phyloP scores from a whole-genome alignment of 2,329 filamentous ascomycete species.

The Fusarium luffae region DNA sequence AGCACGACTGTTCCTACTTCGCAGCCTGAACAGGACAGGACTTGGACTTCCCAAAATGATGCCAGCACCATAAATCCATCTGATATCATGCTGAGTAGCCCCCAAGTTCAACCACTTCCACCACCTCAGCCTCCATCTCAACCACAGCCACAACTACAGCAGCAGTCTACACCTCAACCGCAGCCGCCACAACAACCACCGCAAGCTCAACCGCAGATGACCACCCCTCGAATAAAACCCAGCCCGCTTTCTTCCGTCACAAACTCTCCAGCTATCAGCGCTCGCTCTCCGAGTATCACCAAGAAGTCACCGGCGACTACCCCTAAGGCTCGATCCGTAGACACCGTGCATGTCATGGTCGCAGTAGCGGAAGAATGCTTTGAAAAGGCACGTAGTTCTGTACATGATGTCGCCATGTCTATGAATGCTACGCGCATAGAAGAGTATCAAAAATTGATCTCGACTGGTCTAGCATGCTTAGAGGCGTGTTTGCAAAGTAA shows the following conservation, averaged over 20 bases:
- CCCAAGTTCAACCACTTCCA: slow-evolving; percentile 23
- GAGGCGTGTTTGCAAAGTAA: slow-evolving; percentile 73
- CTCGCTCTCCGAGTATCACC: slow-evolving; percentile 54
- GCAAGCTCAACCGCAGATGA: slow-evolving; percentile 36
- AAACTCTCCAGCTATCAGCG: slow-evolving; percentile 56
- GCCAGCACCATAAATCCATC: slow-evolving; percentile 40
- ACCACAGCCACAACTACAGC: slow-evolving; percentile 13
- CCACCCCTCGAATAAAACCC: slow-evolving; percentile 48
- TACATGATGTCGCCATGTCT: slow-evolving; percentile 58
- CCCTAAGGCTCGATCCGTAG: slow-evolving; percentile 56
- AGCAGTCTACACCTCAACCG: slow-evolving; percentile 16
- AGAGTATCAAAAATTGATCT: slow-evolving; percentile 78
- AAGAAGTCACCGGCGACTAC: slow-evolving; percentile 57
- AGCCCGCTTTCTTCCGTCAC: slow-evolving; percentile 55
- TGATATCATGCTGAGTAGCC: slow-evolving; percentile 43
- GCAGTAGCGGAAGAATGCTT: slow-evolving; percentile 83
- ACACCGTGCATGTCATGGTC: slow-evolving; percentile 70
- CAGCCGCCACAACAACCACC: slow-evolving; percentile 16
- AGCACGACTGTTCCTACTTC: slow-evolving; percentile 27
- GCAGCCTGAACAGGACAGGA: slow-evolving; percentile 24
- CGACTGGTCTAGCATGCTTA: slow-evolving; percentile 77
- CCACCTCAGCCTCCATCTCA: slow-evolving; percentile 24
- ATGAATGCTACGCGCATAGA: slow-evolving; percentile 59
- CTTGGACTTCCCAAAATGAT: slow-evolving; percentile 32
- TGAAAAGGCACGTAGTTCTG: slow-evolving; percentile 68